Evolutionary conservation across 352 stramenopile species (phyloP).

Genomic region (Pythium scleroteichum): DNA sequence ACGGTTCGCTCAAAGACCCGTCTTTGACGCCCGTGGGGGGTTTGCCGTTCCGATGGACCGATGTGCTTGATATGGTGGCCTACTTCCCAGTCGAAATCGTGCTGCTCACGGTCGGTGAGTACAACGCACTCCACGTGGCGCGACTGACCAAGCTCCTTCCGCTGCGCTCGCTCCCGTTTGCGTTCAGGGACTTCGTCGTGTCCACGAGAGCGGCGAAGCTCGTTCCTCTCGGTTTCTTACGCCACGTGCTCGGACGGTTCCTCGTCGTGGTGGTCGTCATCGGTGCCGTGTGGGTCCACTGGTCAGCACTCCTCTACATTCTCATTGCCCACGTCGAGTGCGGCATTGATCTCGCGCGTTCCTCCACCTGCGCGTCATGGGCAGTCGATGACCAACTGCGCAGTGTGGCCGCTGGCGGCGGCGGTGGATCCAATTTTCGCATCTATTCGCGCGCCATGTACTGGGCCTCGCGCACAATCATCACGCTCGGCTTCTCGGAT

Average conservation of each 20-base stretch:
- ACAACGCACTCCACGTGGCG: slow-evolving; percentile 25
- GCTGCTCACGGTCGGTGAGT: slow-evolving; percentile 12
- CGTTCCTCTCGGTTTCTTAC: not conserved
- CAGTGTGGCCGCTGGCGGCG: slow-evolving; percentile 12
- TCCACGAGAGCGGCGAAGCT: not conserved
- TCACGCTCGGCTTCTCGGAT: slow-evolving; percentile 36
- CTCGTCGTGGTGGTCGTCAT: slow-evolving; percentile 12
- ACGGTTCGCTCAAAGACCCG: not conserved
- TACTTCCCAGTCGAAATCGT: slow-evolving; percentile 25
- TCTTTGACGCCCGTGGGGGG: not conserved
- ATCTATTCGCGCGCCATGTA: slow-evolving; percentile 30
- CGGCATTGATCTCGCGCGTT: slow-evolving; percentile 7
- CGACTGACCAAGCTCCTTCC: slow-evolving; percentile 24
- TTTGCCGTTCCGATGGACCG: not conserved
- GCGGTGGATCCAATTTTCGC: slow-evolving; percentile 22
- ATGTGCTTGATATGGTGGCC: slow-evolving; percentile 10
- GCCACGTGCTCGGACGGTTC: slow-evolving; percentile 18
- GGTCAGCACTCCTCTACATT: slow-evolving; percentile 25
- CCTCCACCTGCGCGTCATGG: slow-evolving; percentile 14
- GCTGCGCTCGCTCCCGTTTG: slow-evolving; percentile 5
- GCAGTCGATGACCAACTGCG: slow-evolving; percentile 27
- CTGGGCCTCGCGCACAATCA: slow-evolving; percentile 31
- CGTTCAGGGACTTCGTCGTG: slow-evolving; percentile 9
- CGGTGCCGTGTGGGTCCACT: slow-evolving; percentile 27
- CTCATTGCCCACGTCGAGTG: slow-evolving; percentile 28